Evolutionary conservation across 225 moss, liverwort and hornwort species (phyloP).

Genomic region (Bryum argenteum): DNA sequence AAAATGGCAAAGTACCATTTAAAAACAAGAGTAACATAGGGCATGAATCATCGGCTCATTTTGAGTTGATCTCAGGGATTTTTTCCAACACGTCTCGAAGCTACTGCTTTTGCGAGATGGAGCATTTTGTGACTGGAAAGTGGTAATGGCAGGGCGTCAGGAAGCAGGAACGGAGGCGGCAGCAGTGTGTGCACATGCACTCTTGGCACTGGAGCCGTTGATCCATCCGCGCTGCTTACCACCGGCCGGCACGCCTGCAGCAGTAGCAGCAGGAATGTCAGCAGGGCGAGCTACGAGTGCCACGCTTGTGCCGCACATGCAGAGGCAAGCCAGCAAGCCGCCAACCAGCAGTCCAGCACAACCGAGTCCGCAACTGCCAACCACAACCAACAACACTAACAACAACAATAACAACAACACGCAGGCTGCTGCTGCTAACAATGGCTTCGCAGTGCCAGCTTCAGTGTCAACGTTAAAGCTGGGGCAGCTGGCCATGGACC

Average conservation of each 20-base stretch:
- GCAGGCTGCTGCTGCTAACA: slow-evolving; percentile 41
- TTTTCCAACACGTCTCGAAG: not conserved
- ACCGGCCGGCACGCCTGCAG: slow-evolving; percentile 77
- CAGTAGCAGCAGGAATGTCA: slow-evolving; percentile 64
- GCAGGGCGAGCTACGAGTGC: slow-evolving; percentile 73
- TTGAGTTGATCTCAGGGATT: not conserved
- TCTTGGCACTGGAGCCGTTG: slow-evolving; percentile 85
- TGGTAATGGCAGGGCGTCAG: slow-evolving; percentile 71
- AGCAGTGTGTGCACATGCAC: slow-evolving; percentile 89
- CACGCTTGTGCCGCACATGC: slow-evolving; percentile 67
- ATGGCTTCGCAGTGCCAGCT: slow-evolving; percentile 62
- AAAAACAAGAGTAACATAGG: not conserved
- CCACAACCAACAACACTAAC: slow-evolving; percentile 16
- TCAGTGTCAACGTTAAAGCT: slow-evolving; percentile 74
- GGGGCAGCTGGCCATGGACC: slow-evolving; percentile 86
- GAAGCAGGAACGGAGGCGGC: slow-evolving; percentile 96
- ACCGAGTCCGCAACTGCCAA: slow-evolving; percentile 47
- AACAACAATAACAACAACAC: slow-evolving; percentile 4
- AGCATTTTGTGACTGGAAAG: not conserved
- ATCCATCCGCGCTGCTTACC: slow-evolving; percentile 98
- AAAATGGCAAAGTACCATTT: not conserved
- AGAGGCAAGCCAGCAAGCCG: slow-evolving; percentile 60
- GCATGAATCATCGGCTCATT: not conserved
- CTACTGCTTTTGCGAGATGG: too few species aligned
- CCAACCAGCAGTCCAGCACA: slow-evolving; percentile 30